Conservation (phyloP, 1,284 basidiomycete species). For the Trametes pubescens region DNA sequence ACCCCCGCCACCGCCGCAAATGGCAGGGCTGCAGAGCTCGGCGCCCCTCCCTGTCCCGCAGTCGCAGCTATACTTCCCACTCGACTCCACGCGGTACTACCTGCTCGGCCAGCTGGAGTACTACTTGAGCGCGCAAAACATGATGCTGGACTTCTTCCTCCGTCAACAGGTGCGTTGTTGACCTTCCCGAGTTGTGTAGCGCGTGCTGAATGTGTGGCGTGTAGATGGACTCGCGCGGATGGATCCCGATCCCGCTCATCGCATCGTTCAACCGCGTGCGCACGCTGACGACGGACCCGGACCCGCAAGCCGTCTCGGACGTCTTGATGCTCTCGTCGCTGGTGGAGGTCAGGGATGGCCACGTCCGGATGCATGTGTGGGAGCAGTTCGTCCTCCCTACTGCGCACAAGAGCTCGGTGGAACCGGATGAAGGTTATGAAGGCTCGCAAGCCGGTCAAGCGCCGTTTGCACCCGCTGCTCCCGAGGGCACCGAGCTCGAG, state of each 20-base stretch:
- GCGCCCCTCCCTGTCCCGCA: slow-evolving; percentile 62
- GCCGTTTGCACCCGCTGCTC: slow-evolving; percentile 13
- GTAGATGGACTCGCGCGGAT: slow-evolving; percentile 91
- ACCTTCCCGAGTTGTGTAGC: slow-evolving; percentile 12
- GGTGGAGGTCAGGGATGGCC: slow-evolving; percentile 76
- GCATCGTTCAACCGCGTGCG: slow-evolving; percentile 89
- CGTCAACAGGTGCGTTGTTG: slow-evolving; percentile 68
- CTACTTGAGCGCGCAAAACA: slow-evolving; percentile 87
- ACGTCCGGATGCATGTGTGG: slow-evolving; percentile 75
- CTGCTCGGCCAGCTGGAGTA: slow-evolving; percentile 88
- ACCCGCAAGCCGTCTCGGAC: slow-evolving; percentile 73
- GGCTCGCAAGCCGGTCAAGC: slow-evolving; percentile 3
- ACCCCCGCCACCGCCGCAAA: slow-evolving; percentile 29
- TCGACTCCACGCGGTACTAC: slow-evolving; percentile 71
- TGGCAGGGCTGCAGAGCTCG: slow-evolving; percentile 28
- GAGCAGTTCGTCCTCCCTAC: slow-evolving; percentile 77
- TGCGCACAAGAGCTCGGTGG: slow-evolving; percentile 55
- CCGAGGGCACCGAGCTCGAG: slow-evolving; percentile 10
- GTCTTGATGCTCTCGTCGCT: slow-evolving; percentile 73
- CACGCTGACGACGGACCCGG: slow-evolving; percentile 71
- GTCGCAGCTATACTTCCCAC: slow-evolving; percentile 61
- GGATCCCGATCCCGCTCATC: slow-evolving; percentile 84
- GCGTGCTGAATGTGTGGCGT: slow-evolving; percentile 18
- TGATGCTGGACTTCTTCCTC: slow-evolving; percentile 85
- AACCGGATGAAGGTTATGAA: slow-evolving; percentile 18